phyloP scores from a whole-genome alignment of 805 yeast species.

The Suhomyces xylopsoci region DNA sequence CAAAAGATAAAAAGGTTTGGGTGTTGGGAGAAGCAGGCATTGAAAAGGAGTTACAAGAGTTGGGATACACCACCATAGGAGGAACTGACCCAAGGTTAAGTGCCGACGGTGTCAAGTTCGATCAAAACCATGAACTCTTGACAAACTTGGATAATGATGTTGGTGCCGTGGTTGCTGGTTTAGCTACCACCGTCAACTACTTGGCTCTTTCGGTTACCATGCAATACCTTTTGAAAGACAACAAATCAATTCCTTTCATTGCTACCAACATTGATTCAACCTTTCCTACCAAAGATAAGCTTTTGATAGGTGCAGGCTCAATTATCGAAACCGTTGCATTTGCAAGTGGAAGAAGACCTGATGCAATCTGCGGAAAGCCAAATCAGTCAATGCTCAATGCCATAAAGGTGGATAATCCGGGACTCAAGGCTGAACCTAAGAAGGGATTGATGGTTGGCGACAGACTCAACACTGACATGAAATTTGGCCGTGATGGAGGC shows the following conservation, averaged over 20 bases:
- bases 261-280: slow-evolving; percentile 97
- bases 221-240: slow-evolving; percentile 65
- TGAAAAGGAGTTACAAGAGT: slow-evolving; percentile 67
- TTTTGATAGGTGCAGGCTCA: slow-evolving; percentile 95
- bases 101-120: slow-evolving; percentile 46
- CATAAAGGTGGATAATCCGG: slow-evolving; percentile 60
- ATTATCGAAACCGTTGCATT: slow-evolving; percentile 72
- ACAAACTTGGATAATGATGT: slow-evolving; percentile 65
- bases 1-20: slow-evolving; percentile 78
- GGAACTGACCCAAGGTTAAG: slow-evolving; percentile 67
- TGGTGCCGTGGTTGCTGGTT: slow-evolving; percentile 87
- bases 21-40: slow-evolving; percentile 89
- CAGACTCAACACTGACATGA: slow-evolving; percentile 91
- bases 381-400: slow-evolving; percentile 86
- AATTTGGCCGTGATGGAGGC: slow-evolving; percentile 85
- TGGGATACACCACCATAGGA: slow-evolving; percentile 79
- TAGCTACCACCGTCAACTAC: slow-evolving; percentile 75
- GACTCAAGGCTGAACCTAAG: slow-evolving; percentile 46
- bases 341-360: slow-evolving; percentile 79
- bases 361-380: slow-evolving; percentile 87
- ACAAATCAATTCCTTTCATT: slow-evolving; percentile 63
- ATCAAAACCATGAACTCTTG: slow-evolving; percentile 54
- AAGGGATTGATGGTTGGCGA: slow-evolving; percentile 93
- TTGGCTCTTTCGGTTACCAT: slow-evolving; percentile 76
- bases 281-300: slow-evolving; percentile 81